Percentiles rank a stretch among this genome's conserved stretches.
These are phyloP conservation scores for Gomphus sp. DNA, from an alignment of 1,284 basidiomycete species.

Conservation along the genomic window DNA sequence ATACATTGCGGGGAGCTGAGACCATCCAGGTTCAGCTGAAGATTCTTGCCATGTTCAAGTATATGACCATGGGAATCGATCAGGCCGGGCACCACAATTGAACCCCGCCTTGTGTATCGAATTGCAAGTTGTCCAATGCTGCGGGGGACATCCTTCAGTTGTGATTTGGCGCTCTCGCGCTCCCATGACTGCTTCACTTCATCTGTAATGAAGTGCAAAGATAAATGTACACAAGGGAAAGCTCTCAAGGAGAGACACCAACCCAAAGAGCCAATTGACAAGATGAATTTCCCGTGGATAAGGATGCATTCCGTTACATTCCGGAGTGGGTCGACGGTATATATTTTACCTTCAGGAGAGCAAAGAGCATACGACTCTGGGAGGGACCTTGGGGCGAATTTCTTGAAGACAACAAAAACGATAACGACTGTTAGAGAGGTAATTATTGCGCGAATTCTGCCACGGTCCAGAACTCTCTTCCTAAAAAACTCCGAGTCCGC, in stretches of 20 bases:
- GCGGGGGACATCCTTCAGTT: slow-evolving; percentile 10
- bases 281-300: slow-evolving; percentile 38
- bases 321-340: slow-evolving; percentile 48
- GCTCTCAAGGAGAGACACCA: no score
- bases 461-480: background rate
- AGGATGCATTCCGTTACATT: slow-evolving; percentile 50
- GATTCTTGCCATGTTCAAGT: slow-evolving; percentile 60
- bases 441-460: slow-evolving; percentile 2
- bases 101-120: slow-evolving; percentile 40
- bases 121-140: slow-evolving; percentile 21
- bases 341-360: slow-evolving; percentile 42
- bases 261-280: slow-evolving; percentile 50
- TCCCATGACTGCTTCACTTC: slow-evolving; percentile 35
- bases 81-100: slow-evolving; percentile 58
- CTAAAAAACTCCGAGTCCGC: background rate
- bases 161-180: background rate
- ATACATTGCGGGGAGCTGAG: slow-evolving; percentile 52
- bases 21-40: slow-evolving; percentile 52
- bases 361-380: slow-evolving; percentile 46
- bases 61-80: slow-evolving; percentile 78
- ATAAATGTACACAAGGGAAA: no score
- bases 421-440: slow-evolving; percentile 5
- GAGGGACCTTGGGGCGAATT: slow-evolving; percentile 5
- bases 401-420: slow-evolving; percentile 1
- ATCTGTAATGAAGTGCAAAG: slow-evolving; percentile 28